Conservation (phyloP, 345 rosid species). For the Syzygium jambos region DNA sequence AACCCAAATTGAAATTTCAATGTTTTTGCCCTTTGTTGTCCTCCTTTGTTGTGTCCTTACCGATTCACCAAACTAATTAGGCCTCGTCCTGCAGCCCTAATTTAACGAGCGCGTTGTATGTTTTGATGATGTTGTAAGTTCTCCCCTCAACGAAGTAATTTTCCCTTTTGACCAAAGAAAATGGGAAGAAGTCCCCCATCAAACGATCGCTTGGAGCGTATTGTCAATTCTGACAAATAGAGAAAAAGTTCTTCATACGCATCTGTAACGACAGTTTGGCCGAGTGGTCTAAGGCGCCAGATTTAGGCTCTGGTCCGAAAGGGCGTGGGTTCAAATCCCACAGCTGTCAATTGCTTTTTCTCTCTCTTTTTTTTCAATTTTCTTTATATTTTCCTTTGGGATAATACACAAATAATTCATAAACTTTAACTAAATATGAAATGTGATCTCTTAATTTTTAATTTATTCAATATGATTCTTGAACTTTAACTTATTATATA, state of each 20-base stretch:
- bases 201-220: too few species aligned
- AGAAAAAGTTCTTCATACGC: rapidly evolving
- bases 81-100: neutral
- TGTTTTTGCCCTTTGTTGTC: neutral
- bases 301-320: constrained; percentile 99
- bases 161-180: too few species aligned
- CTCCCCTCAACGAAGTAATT: too few species aligned
- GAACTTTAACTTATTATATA: too few species aligned
- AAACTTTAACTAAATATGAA: too few species aligned
- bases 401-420: too few species aligned
- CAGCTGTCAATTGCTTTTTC: constrained; percentile 46
- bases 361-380: neutral
- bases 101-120: neutral
- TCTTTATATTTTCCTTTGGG: too few species aligned
- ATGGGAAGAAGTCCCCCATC: neutral
- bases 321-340: constrained; percentile 99
- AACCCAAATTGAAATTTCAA: neutral
- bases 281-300: constrained; percentile 99
- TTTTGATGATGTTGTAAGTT: neutral
- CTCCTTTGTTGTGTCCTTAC: neutral
- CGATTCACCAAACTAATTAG: neutral
- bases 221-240: too few species aligned
- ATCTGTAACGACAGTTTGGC: constrained; percentile 62
- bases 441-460: too few species aligned
- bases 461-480: too few species aligned